A percentile compares a stretch with the other conserved stretches of the same genome.
Evolutionary conservation across 2,329 filamentous ascomycete species (phyloP).

Genomic region (Tympanopsis confertula): DNA sequence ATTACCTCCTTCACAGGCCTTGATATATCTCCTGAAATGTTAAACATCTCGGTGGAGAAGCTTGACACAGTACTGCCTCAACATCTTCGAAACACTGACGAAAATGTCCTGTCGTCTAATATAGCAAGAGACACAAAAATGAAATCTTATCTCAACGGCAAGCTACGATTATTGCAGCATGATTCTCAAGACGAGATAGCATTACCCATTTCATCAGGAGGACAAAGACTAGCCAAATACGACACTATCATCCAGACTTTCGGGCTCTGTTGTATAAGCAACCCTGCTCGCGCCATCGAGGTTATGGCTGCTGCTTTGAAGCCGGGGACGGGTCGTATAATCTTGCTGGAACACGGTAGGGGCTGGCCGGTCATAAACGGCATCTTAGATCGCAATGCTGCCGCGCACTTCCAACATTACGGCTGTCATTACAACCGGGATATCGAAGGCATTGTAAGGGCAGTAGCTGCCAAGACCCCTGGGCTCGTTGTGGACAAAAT

Average conservation of each 20-base stretch:
- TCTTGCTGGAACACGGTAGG: slow-evolving; percentile 52
- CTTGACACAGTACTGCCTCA: slow-evolving; percentile 29
- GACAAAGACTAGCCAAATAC: slow-evolving; percentile 25
- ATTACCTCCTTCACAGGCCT: slow-evolving; percentile 48
- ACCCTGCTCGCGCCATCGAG: slow-evolving; percentile 39
- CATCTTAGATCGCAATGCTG: slow-evolving; percentile 41
- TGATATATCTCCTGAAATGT: slow-evolving; percentile 48
- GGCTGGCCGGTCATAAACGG: slow-evolving; percentile 41
- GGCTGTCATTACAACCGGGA: slow-evolving; percentile 63
- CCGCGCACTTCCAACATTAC: slow-evolving; percentile 43
- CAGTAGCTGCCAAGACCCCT: slow-evolving; percentile 32
- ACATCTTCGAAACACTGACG: slow-evolving; percentile 25
- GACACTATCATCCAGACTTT: slow-evolving; percentile 56
- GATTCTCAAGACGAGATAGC: slow-evolving; percentile 17
- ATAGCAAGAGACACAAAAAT: slow-evolving; percentile 1
- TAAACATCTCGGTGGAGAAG: slow-evolving; percentile 42
- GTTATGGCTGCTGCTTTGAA: slow-evolving; percentile 39
- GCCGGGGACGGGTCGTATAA: slow-evolving; percentile 43
- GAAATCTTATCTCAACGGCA: background rate
- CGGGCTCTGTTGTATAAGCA: slow-evolving; percentile 48
- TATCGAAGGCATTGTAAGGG: slow-evolving; percentile 39
- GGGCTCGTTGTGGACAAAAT: slow-evolving; percentile 45
- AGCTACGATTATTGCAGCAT: slow-evolving; percentile 11
- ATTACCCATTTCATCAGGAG: slow-evolving; percentile 7
- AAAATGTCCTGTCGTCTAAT: slow-evolving; percentile 11